Percentiles rank a stretch among this genome's conserved stretches.
Conservation (phyloP, 1,284 basidiomycete species). For the Pseudomicrostroma phylloplanum region DNA sequence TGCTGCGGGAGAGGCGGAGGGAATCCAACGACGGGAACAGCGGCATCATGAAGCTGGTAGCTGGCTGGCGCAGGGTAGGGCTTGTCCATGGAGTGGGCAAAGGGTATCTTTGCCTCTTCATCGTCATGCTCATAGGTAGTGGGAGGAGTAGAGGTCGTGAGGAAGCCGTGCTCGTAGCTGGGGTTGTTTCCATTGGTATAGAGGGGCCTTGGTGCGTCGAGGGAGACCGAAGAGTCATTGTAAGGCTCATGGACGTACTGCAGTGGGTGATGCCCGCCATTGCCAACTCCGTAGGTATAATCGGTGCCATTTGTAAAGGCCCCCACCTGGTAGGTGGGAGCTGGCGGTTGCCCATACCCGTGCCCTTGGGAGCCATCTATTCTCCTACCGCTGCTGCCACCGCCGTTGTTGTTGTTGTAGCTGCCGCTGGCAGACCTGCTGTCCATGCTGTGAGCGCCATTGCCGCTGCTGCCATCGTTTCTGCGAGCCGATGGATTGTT, state of each 20-base stretch:
- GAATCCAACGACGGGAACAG: constrained; percentile 5
- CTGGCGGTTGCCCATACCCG: neutral
- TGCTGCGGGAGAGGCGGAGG: neutral
- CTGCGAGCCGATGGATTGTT: neutral
- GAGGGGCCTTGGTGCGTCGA: neutral
- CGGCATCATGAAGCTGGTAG: neutral
- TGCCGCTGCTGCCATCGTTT: constrained; percentile 2
- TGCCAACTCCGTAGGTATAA: neutral
- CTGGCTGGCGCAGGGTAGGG: too few relatives aligned
- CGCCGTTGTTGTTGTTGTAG: neutral
- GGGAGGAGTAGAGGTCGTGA: neutral
- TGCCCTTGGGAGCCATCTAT: neutral
- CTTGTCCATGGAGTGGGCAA: too few relatives aligned
- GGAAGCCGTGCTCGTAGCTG: neutral
- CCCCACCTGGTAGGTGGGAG: neutral
- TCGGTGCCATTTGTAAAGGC: too few relatives aligned
- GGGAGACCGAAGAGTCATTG: neutral
- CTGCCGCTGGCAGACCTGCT: neutral
- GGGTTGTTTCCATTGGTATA: neutral
- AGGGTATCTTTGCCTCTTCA: too few relatives aligned
- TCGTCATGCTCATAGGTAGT: neutral
- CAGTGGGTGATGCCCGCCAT: constrained; percentile 1
- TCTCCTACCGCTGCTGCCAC: neutral
- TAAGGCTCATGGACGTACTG: neutral
- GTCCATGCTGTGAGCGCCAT: neutral